Evolutionary conservation across 192 early-diverging fungal genomes (phyloP), one percentile per base, ranked within the genome.

Genomic region (Entomortierella chlamydospora): DNA sequence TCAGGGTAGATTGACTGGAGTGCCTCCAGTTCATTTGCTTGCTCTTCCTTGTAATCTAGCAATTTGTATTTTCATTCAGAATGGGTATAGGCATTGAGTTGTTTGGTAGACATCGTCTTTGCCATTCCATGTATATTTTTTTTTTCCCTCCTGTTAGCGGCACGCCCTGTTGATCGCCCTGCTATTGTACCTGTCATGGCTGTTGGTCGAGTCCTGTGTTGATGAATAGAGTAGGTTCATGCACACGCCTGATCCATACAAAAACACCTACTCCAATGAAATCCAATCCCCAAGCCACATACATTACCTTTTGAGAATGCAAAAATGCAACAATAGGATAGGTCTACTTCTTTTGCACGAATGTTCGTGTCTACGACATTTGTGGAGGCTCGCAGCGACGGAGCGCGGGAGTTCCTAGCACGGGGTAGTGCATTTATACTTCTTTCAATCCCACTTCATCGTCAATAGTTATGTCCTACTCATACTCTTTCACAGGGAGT

Each of bases 1-100:
- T 90, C 90, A 45, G 90, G 89, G 82, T 94, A 95, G 73, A 95
- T 95, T 43, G 91, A 92, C 64, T 92, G 86, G 53, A 95, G 88
- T 23, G 90, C 92, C 64, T 94, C 93, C 42, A 95, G 63, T 67
- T 95, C 94, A 72, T 90, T 91, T 30, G 85, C 82, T 81, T 93
- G 92, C 79, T 95, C 94, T 65, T 93, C 93, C 34, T 82, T 78
- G 81, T 94, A 92, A 83, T 91, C 92, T 84, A 85, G 0, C 52
- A 20, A 47, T 10, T 28, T n/a, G 43, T 26, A 29, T 28, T 2
- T n/a, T n/a, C n/a, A 37, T 37, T 37, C 10, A 37, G 45, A 47
- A 47, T 47, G 45, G 5, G 34, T 37, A 7, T 37, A n/a, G n/a
- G n/a, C 34, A 37, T 37, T 41, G 45, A 33, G 0, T 29, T 39